Evolutionary conservation across 2,329 filamentous ascomycete species (phyloP), one percentile per base, ranked within the genome.

Genomic region (Fusarium oxysporum): DNA sequence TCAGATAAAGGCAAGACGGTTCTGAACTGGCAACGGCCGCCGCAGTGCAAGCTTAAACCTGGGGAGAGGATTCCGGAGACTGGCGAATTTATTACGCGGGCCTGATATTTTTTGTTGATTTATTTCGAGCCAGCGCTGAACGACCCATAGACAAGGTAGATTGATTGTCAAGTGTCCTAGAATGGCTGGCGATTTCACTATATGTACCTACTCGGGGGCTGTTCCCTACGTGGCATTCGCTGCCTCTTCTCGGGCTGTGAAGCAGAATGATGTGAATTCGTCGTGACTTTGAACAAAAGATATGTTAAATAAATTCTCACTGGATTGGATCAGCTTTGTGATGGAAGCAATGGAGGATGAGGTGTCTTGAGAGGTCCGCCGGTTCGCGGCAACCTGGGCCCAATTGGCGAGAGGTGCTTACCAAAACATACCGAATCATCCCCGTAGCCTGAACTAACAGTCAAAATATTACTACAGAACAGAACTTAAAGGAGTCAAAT

Each of bases 21-120:
- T 35, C n/a, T 66, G 16, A 72, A 65, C 40, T 72, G 72, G 72
- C 67, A 73, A 45, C 62, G 72, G 1, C 65, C 62, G 38, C 19
- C 68, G 25, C 55, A 53, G 16, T 33, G 50, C 7, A 48, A 63
- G 30, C 50, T 71, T 3, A 64, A 66, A 25, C 53, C 40, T 12
- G 62, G 69, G n/a, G 48, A 47, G 14, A 54, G 62, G 1, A 33
- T 72, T 23, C 40, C 70, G 9, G 59, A 63, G 16, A 72, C 63
- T n/a, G 63, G 67, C 7, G 53, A 68, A n/a, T 55, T 58, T n/a
- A 56, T 71, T 5, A 8, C 4, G 6, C 23, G 10, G 23, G 43
- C 23, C 23, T 45, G 6, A 45, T 45, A 11, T 2, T 40, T 40
- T 40, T 4, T 40, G 10, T 40, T 40, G 7, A 19, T 40, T 19